phyloP scores from a whole-genome alignment of 2,329 filamentous ascomycete species.

The Fusarium fracticaudum region DNA sequence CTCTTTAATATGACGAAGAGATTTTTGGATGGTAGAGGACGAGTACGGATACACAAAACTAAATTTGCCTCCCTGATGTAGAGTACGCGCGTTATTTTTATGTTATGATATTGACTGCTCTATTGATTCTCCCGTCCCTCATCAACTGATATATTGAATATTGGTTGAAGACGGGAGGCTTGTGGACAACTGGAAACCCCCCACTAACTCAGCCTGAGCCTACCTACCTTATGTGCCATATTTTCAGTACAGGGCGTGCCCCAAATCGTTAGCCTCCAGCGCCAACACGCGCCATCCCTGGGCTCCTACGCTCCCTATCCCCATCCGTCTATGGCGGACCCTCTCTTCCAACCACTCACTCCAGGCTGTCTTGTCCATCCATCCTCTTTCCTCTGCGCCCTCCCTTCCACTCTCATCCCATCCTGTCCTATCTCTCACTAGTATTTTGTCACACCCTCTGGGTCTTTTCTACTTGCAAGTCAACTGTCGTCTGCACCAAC shows the following conservation, averaged over 20 bases:
- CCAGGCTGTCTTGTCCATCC: slow-evolving; percentile 23
- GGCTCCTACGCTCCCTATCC: background rate
- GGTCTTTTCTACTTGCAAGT: slow-evolving; percentile 10
- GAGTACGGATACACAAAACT: background rate
- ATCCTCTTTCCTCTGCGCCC: slow-evolving; percentile 16
- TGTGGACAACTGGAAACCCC: slow-evolving; percentile 16
- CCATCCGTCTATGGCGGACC: background rate
- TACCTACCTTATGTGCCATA: background rate
- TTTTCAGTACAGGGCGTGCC: slow-evolving; percentile 24
- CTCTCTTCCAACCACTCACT: slow-evolving; percentile 31
- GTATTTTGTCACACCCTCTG: slow-evolving; percentile 36
- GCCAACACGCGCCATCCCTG: slow-evolving; percentile 39
- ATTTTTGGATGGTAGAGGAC: background rate
- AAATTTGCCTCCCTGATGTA: slow-evolving; percentile 5
- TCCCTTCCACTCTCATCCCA: slow-evolving; percentile 24
- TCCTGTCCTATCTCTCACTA: slow-evolving; percentile 22
- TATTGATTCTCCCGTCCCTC: background rate
- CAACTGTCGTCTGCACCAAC: slow-evolving; percentile 29
- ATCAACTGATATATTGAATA: slow-evolving; percentile 4
- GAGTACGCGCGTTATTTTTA: slow-evolving; percentile 4
- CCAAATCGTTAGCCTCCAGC: slow-evolving; percentile 22
- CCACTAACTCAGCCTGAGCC: slow-evolving; percentile 2
- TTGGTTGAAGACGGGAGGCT: background rate
- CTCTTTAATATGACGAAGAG: slow-evolving; percentile 16
- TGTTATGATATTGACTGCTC: background rate